phyloP scores from a whole-genome alignment of 176 grass and related monocot species.

The Saccharum spontaneum region DNA sequence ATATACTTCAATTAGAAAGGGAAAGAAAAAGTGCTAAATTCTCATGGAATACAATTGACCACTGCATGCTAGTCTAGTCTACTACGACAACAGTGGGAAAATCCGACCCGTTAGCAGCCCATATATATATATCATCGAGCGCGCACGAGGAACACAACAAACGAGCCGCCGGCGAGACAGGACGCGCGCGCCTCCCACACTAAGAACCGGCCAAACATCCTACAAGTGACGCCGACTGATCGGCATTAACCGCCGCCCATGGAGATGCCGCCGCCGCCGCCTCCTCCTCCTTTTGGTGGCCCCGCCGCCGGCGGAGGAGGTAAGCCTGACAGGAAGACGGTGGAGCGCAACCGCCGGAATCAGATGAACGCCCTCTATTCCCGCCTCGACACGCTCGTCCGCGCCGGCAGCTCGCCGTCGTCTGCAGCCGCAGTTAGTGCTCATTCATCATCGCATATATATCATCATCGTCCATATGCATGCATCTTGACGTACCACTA shows the following conservation, averaged over 20 bases:
- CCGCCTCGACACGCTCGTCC: constrained; percentile 59
- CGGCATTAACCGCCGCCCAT: not conserved
- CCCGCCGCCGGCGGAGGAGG: not conserved
- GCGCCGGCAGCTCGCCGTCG: constrained; percentile 23
- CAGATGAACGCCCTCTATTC: constrained; percentile 71
- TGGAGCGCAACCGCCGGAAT: constrained; percentile 68
- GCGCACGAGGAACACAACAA: constrained; percentile 27
- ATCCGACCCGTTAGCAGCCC: constrained; percentile 10
- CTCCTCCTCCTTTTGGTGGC: not conserved
- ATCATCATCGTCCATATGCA: not conserved
- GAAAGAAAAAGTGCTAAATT: not conserved
- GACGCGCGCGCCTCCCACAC: not conserved
- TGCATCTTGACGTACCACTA: not conserved
- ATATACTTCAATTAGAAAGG: not conserved
- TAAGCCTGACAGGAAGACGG: constrained; percentile 67
- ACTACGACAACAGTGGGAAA: not conserved
- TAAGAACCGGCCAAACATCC: too few species aligned
- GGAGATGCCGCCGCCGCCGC: constrained; percentile 43
- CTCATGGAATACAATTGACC: not conserved
- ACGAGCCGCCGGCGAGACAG: not conserved
- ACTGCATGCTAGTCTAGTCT: not conserved
- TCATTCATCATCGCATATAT: not conserved
- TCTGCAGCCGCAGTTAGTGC: constrained; percentile 27
- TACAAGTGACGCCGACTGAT: not conserved
- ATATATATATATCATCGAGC: constrained; percentile 32